A percentile compares a stretch with the other conserved stretches of the same genome.
phyloP scores from a whole-genome alignment of 2,329 filamentous ascomycete genomes.

The Botrytis elliptica region DNA sequence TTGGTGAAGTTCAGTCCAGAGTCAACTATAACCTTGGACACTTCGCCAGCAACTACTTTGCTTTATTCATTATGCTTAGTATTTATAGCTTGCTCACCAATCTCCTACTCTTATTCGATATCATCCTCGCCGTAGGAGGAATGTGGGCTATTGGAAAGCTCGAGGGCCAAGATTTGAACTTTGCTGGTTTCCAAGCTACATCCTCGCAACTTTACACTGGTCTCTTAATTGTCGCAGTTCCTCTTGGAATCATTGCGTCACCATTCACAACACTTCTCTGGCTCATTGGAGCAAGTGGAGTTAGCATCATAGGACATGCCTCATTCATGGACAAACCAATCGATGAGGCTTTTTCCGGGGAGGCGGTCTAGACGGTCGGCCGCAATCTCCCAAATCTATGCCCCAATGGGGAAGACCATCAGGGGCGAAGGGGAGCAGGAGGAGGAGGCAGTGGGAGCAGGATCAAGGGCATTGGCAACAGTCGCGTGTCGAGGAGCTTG shows the following conservation, averaged over 20 bases:
- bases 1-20: slow-evolving; percentile 82
- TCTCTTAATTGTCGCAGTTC: slow-evolving; percentile 78
- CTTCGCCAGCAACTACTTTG: slow-evolving; percentile 98
- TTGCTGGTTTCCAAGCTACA: slow-evolving; percentile 79
- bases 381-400: slow-evolving; percentile 94
- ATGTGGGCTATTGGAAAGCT: slow-evolving; percentile 92
- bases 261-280: slow-evolving; percentile 84
- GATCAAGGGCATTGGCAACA: slow-evolving; percentile 51
- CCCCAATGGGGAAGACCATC: slow-evolving; percentile 99
- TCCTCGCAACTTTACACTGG: slow-evolving; percentile 93
- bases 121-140: slow-evolving; percentile 79
- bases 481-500: slow-evolving; percentile 63
- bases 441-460: slow-evolving; percentile 52
- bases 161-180: slow-evolving; percentile 80
- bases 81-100: slow-evolving; percentile 95
- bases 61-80: slow-evolving; percentile 90
- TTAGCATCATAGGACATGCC: slow-evolving; percentile 92
- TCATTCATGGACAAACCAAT: slow-evolving; percentile 97
- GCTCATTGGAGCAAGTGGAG: slow-evolving; percentile 93
- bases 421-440: slow-evolving; percentile 73
- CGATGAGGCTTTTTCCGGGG: slow-evolving; percentile 99
- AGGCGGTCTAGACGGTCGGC: slow-evolving; percentile 99
- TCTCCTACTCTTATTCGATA: slow-evolving; percentile 82
- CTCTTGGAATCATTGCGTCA: slow-evolving; percentile 80
- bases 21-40: slow-evolving; percentile 97